These are phyloP conservation scores for Juglanconis juglandina DNA, from an alignment of 2,329 filamentous ascomycete species.

Conservation along the genomic window DNA sequence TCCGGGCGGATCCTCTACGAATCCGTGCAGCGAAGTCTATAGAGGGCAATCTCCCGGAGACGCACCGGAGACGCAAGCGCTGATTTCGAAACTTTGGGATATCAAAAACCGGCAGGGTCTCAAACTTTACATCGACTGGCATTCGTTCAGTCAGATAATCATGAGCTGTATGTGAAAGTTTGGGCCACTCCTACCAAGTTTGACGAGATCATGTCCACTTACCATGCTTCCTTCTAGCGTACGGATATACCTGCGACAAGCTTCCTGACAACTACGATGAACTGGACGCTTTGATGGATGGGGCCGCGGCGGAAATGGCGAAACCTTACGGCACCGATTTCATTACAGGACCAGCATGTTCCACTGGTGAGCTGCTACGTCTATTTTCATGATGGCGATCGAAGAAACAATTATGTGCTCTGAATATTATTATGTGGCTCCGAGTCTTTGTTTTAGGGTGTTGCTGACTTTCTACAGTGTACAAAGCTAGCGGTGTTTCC, in stretches of 20 bases:
- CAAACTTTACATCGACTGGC: conserved; percentile 42
- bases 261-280: conserved; percentile 43
- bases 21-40: conserved; percentile 50
- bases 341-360: conserved; percentile 51
- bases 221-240: conserved; percentile 30
- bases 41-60: conserved; percentile 41
- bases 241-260: conserved; percentile 56
- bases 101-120: conserved; percentile 26
- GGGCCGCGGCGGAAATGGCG: conserved; percentile 48
- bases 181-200: too few relatives aligned
- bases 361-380: conserved; percentile 11
- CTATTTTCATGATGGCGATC: background rate
- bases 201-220: background rate
- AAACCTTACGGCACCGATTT: conserved; percentile 37
- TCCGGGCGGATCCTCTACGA: conserved; percentile 46
- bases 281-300: conserved; percentile 46
- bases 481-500: conserved; percentile 45
- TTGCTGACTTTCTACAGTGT: conserved; percentile 44
- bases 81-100: conserved; percentile 36
- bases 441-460: background rate
- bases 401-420: background rate
- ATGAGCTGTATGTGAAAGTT: conserved; percentile 32
- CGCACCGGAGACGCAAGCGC: conserved; percentile 44
- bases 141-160: conserved; percentile 44
- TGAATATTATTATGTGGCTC: background rate